These are phyloP conservation scores for Phytopythium chamaehyphon DNA, from an alignment of 352 stramenopile genomes.

Conservation along the genomic window DNA sequence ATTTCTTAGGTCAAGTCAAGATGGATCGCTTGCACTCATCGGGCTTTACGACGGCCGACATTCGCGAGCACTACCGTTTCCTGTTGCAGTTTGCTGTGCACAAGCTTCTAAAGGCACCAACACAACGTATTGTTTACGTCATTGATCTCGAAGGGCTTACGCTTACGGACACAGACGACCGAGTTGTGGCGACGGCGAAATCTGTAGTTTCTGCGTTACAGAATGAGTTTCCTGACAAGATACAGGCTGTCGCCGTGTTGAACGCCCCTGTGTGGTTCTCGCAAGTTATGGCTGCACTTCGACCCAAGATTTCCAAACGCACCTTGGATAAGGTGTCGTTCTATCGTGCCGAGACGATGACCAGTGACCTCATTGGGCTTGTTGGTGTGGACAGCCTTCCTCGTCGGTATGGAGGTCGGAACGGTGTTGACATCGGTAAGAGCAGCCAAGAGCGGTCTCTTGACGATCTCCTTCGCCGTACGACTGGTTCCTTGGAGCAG, in stretches of 20 bases:
- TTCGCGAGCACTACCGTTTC: constrained; percentile 73
- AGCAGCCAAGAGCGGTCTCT: constrained; percentile 69
- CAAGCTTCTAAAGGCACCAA: constrained; percentile 51
- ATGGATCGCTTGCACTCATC: constrained; percentile 63
- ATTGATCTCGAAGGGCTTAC: constrained; percentile 76
- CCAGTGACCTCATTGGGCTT: constrained; percentile 46
- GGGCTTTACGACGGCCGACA: constrained; percentile 68
- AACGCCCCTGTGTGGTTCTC: constrained; percentile 81
- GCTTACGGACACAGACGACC: constrained; percentile 60
- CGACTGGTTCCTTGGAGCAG: constrained; percentile 60
- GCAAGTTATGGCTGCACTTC: constrained; percentile 63
- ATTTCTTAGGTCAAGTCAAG: constrained; percentile 76
- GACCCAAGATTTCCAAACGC: constrained; percentile 47
- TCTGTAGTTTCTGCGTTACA: constrained; percentile 55
- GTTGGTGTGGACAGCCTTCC: constrained; percentile 71
- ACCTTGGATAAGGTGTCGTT: constrained; percentile 71
- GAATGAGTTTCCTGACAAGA: constrained; percentile 55
- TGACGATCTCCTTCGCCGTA: constrained; percentile 61
- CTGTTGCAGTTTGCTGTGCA: constrained; percentile 73
- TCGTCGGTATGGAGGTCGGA: constrained; percentile 65
- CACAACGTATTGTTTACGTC: constrained; percentile 72
- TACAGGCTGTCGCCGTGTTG: constrained; percentile 55
- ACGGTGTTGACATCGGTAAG: constrained; percentile 73
- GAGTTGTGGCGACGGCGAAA: constrained; percentile 55
- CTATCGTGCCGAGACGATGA: constrained; percentile 32